Conservation (phyloP, 2,329 filamentous ascomycete genomes). For the Claviceps sp. region DNA sequence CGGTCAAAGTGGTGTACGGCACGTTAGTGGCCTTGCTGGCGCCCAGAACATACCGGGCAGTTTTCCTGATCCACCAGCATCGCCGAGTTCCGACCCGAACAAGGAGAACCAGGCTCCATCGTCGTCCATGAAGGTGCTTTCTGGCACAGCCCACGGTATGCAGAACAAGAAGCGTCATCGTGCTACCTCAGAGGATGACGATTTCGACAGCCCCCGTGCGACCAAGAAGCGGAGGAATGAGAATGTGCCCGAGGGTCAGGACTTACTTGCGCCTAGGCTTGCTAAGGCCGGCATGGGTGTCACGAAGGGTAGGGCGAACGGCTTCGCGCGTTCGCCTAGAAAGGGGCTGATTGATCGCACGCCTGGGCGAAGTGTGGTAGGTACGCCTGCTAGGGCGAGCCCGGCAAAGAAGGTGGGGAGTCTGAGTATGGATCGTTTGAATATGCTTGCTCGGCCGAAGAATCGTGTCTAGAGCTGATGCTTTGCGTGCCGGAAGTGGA, state of each 20-base stretch:
- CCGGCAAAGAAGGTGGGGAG: slow-evolving; percentile 38
- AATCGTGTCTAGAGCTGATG: slow-evolving; percentile 28
- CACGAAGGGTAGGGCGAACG: slow-evolving; percentile 27
- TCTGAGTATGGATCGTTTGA: slow-evolving; percentile 44
- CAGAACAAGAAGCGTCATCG: slow-evolving; percentile 52
- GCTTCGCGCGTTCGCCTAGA: slow-evolving; percentile 14
- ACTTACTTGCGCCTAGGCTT: slow-evolving; percentile 36
- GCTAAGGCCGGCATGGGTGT: slow-evolving; percentile 21
- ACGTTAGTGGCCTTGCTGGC: slow-evolving; percentile 40
- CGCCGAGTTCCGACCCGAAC: slow-evolving; percentile 26
- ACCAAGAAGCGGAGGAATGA: slow-evolving; percentile 46
- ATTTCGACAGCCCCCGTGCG: slow-evolving; percentile 34
- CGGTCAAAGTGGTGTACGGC: slow-evolving; percentile 48
- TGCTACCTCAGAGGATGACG: slow-evolving; percentile 42
- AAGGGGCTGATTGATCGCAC: slow-evolving; percentile 10
- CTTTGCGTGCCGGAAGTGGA: background rate
- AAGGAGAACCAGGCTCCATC: slow-evolving; percentile 41
- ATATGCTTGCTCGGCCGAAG: slow-evolving; percentile 49
- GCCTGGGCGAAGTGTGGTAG: slow-evolving; percentile 8
- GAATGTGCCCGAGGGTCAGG: slow-evolving; percentile 35
- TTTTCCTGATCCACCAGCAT: slow-evolving; percentile 28
- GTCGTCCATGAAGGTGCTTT: slow-evolving; percentile 20
- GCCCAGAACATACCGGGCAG: slow-evolving; percentile 39
- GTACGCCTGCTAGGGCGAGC: slow-evolving; percentile 20
- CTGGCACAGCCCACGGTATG: slow-evolving; percentile 47